Base-by-base conservation (phyloP, 805 yeast species). In the Lipomyces mesembrius region DNA sequence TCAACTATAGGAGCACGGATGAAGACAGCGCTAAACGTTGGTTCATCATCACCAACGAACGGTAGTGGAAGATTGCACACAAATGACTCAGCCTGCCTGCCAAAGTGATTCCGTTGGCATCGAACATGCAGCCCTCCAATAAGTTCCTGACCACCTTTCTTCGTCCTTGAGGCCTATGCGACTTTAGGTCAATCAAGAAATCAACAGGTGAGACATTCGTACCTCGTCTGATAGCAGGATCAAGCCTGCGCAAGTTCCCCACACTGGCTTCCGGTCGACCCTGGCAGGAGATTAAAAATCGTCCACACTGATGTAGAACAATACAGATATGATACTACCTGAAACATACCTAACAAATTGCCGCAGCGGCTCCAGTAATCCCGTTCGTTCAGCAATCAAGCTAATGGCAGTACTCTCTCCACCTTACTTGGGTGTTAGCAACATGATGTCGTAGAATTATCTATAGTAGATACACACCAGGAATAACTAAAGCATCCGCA, bases 221-320 rank as follows among this genome's bases (percentile, higher is more conserved):
- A 58, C 82, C 80, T 68, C 67, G 63, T 83, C 80, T 7, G 92
- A 83, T 29, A 90, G 79, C 70, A 89, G 82, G 61, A 90, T 90
- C 71, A 90, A 79, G 2, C 96, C 96, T 2, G 96, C 96, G 77
- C 96, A 90, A 0, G 96, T 90, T 0, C 96, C 96, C 96, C 96
- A 90, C 12, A 86, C 83, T 0, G 90, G 87, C 67, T 83, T 84
- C 25, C 79, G 82, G 71, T 39, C 51, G 43, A 69, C 60, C 29
- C 71, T 63, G 34, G 11, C 43, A 55, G 20, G 12, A 11, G 27
- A 53, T 22, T 59, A 57, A 11, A 57, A 2, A 17, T 43, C 22
- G 49, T 17, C 49, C 49, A 43, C 49, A 22, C 27, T 11, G 3
- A 57, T 46, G 3, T 49, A n/a, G 14, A 17, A 7, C 12, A 43